A percentile compares a stretch with the other conserved stretches of the same genome.
These are phyloP conservation scores for Strobilomyces echinocephalus DNA, from an alignment of 768 basidiomycete genomes.

Conservation along the genomic window DNA sequence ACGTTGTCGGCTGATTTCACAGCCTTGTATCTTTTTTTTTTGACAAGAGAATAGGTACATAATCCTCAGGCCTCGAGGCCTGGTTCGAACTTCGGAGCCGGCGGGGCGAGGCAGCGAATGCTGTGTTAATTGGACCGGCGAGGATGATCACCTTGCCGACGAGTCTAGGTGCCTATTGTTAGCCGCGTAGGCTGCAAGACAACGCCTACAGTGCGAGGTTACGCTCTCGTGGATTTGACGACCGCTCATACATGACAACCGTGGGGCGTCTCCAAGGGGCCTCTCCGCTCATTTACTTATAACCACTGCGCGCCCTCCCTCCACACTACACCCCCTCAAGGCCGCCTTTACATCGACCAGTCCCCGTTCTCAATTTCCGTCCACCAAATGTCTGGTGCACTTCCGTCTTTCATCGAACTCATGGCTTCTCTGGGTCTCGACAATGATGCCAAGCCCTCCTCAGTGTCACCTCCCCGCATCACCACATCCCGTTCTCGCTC, in stretches of 20 bases:
- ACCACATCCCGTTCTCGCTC: slow-evolving; percentile 29
- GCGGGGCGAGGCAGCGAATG: slow-evolving; percentile 12
- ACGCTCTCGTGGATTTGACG: slow-evolving; percentile 26
- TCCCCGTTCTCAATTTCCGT: slow-evolving; percentile 27
- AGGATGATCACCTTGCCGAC: slow-evolving; percentile 60
- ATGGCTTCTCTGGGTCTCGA: slow-evolving; percentile 80
- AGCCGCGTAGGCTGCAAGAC: slow-evolving; percentile 25
- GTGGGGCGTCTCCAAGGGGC: slow-evolving; percentile 35
- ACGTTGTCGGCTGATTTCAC: background rate
- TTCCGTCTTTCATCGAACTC: slow-evolving; percentile 85
- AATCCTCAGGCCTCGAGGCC: background rate
- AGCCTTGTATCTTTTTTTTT: slow-evolving; percentile 1
- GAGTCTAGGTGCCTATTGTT: slow-evolving; percentile 41
- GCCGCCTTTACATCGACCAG: slow-evolving; percentile 18
- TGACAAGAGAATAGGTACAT: background rate
- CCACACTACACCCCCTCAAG: slow-evolving; percentile 14
- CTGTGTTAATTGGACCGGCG: slow-evolving; percentile 17
- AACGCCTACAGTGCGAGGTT: slow-evolving; percentile 23
- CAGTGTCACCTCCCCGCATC: slow-evolving; percentile 21
- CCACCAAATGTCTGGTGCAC: slow-evolving; percentile 53
- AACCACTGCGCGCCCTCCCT: slow-evolving; percentile 15
- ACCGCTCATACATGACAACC: slow-evolving; percentile 33
- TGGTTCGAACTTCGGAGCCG: slow-evolving; percentile 13
- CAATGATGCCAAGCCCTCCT: slow-evolving; percentile 34
- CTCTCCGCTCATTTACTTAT: slow-evolving; percentile 21